Percentiles rank a stretch among this genome's conserved stretches.
These are phyloP conservation scores for Phytopythium aichiense DNA, from an alignment of 352 stramenopile species.

Conservation along the genomic window DNA sequence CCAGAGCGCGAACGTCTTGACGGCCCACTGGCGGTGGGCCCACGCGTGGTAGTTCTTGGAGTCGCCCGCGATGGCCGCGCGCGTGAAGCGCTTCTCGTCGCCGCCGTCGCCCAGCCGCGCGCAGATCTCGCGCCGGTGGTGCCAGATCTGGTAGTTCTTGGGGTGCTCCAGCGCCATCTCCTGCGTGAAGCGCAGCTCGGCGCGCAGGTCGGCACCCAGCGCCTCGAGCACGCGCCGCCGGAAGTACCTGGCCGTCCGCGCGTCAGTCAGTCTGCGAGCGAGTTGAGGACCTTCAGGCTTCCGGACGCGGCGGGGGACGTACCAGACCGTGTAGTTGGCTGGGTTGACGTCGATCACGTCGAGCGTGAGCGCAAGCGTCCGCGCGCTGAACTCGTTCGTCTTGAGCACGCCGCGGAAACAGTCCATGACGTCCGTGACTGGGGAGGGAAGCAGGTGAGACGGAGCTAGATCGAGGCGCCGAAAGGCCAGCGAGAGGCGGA, in stretches of 20 bases:
- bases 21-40: slow-evolving; percentile 95
- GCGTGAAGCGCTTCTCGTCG: slow-evolving; percentile 91
- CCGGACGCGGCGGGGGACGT: slow-evolving; percentile 4
- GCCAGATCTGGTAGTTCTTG: slow-evolving; percentile 99
- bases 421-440: slow-evolving; percentile 89
- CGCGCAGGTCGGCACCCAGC: slow-evolving; percentile 58
- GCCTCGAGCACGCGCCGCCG: slow-evolving; percentile 88
- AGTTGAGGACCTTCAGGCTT: too few species aligned
- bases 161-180: slow-evolving; percentile 91
- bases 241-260: slow-evolving; percentile 48
- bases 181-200: slow-evolving; percentile 72
- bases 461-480: not conserved
- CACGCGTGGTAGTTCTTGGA: slow-evolving; percentile 99
- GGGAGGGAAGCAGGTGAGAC: too few species aligned
- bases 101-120: slow-evolving; percentile 72
- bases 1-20: slow-evolving; percentile 88
- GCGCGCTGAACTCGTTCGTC: slow-evolving; percentile 88
- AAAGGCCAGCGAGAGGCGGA: slow-evolving; percentile 5
- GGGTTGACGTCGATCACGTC: slow-evolving; percentile 94
- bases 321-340: slow-evolving; percentile 99
- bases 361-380: slow-evolving; percentile 90
- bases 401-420: slow-evolving; percentile 93
- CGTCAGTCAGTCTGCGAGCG: too few species aligned
- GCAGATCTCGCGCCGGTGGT: slow-evolving; percentile 95
- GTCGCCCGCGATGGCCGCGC: slow-evolving; percentile 91